phyloP scores from a whole-genome alignment of 148 eudicot species.

The Fagopyrum tataricum region DNA sequence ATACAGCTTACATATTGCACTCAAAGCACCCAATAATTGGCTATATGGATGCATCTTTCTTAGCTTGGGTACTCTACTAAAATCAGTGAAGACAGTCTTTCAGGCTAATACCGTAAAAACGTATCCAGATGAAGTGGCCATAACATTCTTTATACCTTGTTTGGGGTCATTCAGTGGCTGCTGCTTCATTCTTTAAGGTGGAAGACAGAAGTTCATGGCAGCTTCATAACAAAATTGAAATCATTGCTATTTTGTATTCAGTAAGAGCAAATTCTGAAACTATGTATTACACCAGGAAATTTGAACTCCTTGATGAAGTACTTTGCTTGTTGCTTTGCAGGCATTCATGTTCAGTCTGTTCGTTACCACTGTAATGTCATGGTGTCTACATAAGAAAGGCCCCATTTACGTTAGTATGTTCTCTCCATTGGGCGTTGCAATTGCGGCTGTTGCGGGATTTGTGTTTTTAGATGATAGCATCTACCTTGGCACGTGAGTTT shows the following conservation, averaged over 20 bases:
- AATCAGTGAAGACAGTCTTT: background rate
- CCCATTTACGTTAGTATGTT: constrained; percentile 5
- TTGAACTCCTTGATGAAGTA: too few relatives aligned
- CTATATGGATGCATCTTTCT: background rate
- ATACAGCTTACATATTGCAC: background rate
- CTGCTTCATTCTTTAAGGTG: background rate
- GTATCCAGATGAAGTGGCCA: background rate
- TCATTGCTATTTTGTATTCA: background rate
- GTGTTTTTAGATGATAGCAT: background rate
- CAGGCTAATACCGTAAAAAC: background rate
- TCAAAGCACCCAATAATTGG: background rate
- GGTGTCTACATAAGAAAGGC: background rate
- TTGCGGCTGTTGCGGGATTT: background rate
- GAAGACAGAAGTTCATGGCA: background rate
- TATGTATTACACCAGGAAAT: too few relatives aligned
- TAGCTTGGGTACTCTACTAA: background rate
- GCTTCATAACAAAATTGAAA: background rate
- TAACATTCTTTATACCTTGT: background rate
- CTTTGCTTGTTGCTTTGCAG: background rate
- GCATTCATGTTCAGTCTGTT: background rate
- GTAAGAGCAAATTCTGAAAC: background rate
- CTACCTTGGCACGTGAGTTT: background rate
- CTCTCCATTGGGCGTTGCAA: background rate
- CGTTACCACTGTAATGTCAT: background rate
- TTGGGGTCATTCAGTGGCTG: background rate